Conservation (phyloP, 129 eudicot genomes). For the Flaveria bidentis region DNA sequence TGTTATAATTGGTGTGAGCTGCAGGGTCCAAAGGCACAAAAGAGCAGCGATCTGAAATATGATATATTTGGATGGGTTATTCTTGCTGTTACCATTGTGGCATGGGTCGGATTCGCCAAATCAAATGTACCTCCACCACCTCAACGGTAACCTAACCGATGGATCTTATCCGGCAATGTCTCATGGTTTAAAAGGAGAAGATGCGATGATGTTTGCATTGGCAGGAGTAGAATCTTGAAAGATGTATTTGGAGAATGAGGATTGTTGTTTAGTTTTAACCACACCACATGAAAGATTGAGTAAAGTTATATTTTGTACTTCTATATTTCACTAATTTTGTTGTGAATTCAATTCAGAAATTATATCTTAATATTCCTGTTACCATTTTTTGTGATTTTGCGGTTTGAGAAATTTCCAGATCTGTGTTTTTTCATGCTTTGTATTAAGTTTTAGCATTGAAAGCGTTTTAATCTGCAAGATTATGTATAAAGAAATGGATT, state of each 20-base stretch:
- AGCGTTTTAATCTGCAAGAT: too few species aligned
- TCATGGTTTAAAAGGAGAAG: neutral
- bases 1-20: neutral
- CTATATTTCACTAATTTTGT: too few species aligned
- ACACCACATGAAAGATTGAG: constrained; percentile 20
- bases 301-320: too few species aligned
- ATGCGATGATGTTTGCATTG: constrained; percentile 5
- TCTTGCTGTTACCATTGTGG: constrained; percentile 78
- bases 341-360: too few species aligned
- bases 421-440: neutral
- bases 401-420: too few species aligned
- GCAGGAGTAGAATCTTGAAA: neutral
- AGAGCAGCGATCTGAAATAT: constrained; percentile 73
- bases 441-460: too few species aligned
- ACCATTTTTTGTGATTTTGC: too few species aligned
- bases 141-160: constrained; percentile 41
- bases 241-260: neutral
- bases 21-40: constrained; percentile 66
- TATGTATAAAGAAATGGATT: too few species aligned
- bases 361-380: too few species aligned
- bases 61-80: constrained; percentile 89
- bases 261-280: neutral
- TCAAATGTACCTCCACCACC: constrained; percentile 67
- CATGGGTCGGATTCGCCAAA: constrained; percentile 85
- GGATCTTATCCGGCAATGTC: neutral